Conservation (phyloP, 768 basidiomycete genomes). For the Tephrocybe sp. region DNA sequence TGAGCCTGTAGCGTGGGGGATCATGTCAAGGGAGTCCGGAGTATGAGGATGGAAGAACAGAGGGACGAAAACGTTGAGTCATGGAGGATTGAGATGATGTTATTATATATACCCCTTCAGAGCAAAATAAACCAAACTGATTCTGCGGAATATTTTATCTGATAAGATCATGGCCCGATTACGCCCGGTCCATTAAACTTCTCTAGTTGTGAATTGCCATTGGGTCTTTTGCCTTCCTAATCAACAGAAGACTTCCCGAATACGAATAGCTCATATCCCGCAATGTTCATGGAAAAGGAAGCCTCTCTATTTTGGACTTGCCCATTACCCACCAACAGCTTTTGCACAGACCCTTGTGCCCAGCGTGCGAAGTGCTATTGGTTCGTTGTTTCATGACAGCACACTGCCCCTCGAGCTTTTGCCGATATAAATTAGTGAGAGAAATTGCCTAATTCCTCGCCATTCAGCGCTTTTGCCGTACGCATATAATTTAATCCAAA, state of each 20-base stretch:
- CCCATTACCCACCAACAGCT: not conserved
- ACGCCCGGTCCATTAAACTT: constrained; percentile 1
- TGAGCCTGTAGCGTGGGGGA: constrained; percentile 34
- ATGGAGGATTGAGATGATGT: constrained; percentile 30
- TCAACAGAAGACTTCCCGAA: not conserved
- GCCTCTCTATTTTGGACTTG: constrained; percentile 1
- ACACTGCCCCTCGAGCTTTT: not conserved
- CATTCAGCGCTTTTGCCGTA: too few species aligned
- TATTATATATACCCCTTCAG: constrained; percentile 24
- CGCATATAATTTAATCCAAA: too few species aligned
- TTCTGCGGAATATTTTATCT: constrained; percentile 25
- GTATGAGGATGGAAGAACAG: constrained; percentile 12
- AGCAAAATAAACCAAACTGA: constrained; percentile 11
- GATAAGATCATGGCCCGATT: constrained; percentile 24
- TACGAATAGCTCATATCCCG: constrained; percentile 30
- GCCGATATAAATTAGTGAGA: constrained; percentile 1
- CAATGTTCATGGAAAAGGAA: constrained; percentile 15
- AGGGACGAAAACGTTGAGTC: constrained; percentile 29
- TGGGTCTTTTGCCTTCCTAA: not conserved
- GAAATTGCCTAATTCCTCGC: not conserved
- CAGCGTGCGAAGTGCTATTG: constrained; percentile 23
- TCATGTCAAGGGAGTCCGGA: constrained; percentile 28
- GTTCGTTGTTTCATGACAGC: constrained; percentile 3
- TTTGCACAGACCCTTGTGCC: constrained; percentile 5
- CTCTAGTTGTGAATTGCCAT: constrained; percentile 9